phyloP scores from a whole-genome alignment of 176 grass and related monocot genomes.

The Cymbopogon citratus region DNA sequence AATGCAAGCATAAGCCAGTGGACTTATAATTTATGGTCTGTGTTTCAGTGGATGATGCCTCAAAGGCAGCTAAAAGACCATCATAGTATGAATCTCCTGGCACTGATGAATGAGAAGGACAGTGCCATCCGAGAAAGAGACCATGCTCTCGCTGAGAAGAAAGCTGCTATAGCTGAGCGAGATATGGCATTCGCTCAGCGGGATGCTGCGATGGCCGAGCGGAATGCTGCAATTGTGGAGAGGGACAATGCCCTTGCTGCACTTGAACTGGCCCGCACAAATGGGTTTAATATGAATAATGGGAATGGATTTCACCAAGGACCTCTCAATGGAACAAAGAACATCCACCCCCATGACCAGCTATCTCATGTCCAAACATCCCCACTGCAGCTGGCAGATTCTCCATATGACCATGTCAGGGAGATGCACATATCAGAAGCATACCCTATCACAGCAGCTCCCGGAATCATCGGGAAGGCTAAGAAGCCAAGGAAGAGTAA shows the following conservation, averaged over 20 bases:
- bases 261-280: constrained; percentile 54
- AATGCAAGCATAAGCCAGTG: neutral
- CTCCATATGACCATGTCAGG: constrained; percentile 71
- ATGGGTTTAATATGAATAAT: constrained; percentile 45
- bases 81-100: constrained; percentile 56
- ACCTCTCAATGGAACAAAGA: constrained; percentile 37
- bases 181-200: constrained; percentile 74
- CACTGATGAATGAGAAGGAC: constrained; percentile 68
- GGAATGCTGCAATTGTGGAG: constrained; percentile 69
- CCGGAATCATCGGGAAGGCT: constrained; percentile 34
- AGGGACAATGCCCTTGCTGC: constrained; percentile 75
- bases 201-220: constrained; percentile 70
- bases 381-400: constrained; percentile 59
- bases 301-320: constrained; percentile 38
- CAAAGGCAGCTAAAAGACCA: constrained; percentile 70
- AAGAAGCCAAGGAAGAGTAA: constrained; percentile 67
- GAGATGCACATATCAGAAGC: constrained; percentile 82
- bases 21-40: neutral
- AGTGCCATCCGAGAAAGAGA: constrained; percentile 75
- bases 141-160: constrained; percentile 78
- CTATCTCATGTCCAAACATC: constrained; percentile 61
- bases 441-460: constrained; percentile 60
- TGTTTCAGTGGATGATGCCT: constrained; percentile 89
- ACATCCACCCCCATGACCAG: constrained; percentile 47
- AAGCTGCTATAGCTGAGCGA: constrained; percentile 71